Conservation (phyloP, 306 rosid genomes). For the Citrullus mucosospermus region DNA sequence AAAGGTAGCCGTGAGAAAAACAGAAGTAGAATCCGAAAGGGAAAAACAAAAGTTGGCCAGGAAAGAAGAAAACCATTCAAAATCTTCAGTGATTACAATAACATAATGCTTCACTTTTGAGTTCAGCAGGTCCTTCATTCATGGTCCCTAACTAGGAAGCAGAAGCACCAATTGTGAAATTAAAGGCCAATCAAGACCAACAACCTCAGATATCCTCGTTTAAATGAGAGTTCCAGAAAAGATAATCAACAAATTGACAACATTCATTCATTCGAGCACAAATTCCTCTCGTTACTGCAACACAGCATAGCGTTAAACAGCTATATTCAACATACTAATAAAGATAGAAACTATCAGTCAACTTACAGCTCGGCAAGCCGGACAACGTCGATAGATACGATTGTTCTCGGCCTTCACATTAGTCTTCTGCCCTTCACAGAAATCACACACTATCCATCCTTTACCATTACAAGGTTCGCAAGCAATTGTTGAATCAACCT, state of each 20-base stretch:
- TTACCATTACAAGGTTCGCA: slow-evolving; percentile 68
- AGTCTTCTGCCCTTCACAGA: slow-evolving; percentile 69
- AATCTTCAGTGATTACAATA: neutral
- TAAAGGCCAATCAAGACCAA: neutral
- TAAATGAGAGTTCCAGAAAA: neutral
- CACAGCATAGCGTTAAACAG: neutral
- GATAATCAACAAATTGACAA: neutral
- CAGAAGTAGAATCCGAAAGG: neutral
- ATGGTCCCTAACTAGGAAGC: neutral
- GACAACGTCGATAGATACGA: slow-evolving; percentile 78
- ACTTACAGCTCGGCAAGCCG: slow-evolving; percentile 83
- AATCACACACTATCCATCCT: slow-evolving; percentile 83
- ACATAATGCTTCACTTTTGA: neutral
- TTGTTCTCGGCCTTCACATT: slow-evolving; percentile 63
- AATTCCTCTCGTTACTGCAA: neutral
- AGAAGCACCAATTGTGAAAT: neutral
- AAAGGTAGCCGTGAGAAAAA: neutral
- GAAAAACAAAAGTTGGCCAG: neutral
- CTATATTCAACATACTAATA: neutral
- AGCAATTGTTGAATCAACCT: slow-evolving; percentile 42
- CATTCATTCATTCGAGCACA: neutral
- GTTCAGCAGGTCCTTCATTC: neutral
- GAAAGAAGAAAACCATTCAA: neutral
- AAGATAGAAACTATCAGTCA: neutral
- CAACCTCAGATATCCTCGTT: neutral